Evolutionary conservation across 139 green algal species (phyloP).

Genomic region (Chloropicon primus): DNA sequence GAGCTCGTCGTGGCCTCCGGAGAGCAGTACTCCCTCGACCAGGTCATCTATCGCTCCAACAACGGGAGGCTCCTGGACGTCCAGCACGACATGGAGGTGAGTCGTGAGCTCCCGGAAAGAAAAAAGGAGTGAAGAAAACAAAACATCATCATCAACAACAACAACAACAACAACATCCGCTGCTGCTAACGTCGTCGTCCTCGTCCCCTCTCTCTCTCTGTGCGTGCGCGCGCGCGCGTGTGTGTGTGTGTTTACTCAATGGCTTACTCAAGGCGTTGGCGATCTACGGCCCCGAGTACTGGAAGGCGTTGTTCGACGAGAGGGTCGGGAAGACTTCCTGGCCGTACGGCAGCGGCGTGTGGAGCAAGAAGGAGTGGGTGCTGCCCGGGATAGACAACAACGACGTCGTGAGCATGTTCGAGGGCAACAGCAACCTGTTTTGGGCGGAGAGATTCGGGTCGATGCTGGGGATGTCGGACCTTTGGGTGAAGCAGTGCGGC

Average conservation of each 20-base stretch:
- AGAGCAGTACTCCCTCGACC: conserved; percentile 85
- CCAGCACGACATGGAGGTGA: conserved; percentile 88
- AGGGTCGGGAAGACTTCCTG: conserved; percentile 79
- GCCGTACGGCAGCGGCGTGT: conserved; percentile 95
- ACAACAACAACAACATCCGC: too few species aligned
- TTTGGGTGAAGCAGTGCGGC: conserved; percentile 99
- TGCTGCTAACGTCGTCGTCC: too few species aligned
- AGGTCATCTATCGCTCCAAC: conserved; percentile 74
- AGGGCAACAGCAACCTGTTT: conserved; percentile 98
- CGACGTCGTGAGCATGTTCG: conserved; percentile 98
- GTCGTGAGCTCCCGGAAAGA: too few species aligned
- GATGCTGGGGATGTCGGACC: conserved; percentile 79
- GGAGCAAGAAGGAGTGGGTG: conserved; percentile 99
- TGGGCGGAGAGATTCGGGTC: conserved; percentile 95
- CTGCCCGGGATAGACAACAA: conserved; percentile 84
- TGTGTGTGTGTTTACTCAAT: too few species aligned
- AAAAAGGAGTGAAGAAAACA: too few species aligned
- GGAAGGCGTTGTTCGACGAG: conserved; percentile 84
- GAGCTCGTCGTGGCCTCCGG: conserved; percentile 1
- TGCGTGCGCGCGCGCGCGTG: too few species aligned
- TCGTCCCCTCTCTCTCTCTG: too few species aligned
- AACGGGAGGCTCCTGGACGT: conserved; percentile 90
- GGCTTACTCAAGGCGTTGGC: too few species aligned
- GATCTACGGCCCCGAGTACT: conserved; percentile 79
- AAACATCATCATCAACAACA: too few species aligned